Evolutionary conservation across 768 basidiomycete species (phyloP).

Genomic region (Mycena galericulata): DNA sequence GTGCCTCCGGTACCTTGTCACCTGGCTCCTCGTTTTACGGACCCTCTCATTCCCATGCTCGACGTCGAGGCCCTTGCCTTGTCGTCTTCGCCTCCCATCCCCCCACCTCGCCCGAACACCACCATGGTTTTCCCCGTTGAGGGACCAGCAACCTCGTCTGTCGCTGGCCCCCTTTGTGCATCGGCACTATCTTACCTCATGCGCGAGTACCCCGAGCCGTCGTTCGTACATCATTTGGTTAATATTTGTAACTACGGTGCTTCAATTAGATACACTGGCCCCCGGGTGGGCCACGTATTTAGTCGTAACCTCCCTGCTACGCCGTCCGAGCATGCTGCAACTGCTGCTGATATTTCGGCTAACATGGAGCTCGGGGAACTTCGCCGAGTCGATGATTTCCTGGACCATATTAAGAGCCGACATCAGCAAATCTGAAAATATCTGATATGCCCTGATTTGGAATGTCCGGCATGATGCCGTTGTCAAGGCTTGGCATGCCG

Average conservation of each 20-base stretch:
- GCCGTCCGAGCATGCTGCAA: slow-evolving; percentile 18
- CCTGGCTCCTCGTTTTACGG: slow-evolving; percentile 3
- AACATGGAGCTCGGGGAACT: slow-evolving; percentile 9
- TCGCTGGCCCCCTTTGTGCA: too few species aligned
- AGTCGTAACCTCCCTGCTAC: slow-evolving; percentile 23
- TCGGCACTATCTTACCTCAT: too few species aligned
- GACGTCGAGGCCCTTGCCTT: not conserved
- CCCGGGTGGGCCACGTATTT: slow-evolving; percentile 14
- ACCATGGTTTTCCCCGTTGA: slow-evolving; percentile 5
- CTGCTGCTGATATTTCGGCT: slow-evolving; percentile 12
- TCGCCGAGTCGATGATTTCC: slow-evolving; percentile 14
- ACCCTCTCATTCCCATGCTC: not conserved
- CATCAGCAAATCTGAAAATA: too few species aligned
- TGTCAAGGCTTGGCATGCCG: too few species aligned
- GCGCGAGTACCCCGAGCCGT: not conserved
- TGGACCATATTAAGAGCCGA: not conserved
- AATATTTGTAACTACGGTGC: slow-evolving; percentile 19
- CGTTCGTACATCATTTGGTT: slow-evolving; percentile 8
- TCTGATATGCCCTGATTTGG: too few species aligned
- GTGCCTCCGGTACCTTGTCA: too few species aligned
- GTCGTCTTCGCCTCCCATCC: not conserved
- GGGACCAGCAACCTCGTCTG: not conserved
- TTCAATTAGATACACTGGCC: slow-evolving; percentile 18
- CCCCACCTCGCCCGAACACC: slow-evolving; percentile 10
- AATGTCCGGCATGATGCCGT: too few species aligned